Conservation (phyloP, 305 asterid genomes). For the Rubia occidens region DNA sequence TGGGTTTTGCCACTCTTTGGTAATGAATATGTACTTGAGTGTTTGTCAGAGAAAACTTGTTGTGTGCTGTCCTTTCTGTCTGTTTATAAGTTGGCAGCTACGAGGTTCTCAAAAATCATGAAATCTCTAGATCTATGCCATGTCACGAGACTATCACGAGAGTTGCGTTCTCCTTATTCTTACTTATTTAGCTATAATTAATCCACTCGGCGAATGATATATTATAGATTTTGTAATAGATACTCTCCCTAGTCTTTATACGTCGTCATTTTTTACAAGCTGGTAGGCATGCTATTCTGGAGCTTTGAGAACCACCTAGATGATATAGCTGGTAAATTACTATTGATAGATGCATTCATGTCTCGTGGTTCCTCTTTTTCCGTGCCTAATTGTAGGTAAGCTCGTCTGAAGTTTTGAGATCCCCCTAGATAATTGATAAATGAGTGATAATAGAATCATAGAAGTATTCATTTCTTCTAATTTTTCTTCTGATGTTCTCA, state of each 20-base stretch:
- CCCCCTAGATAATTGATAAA: background rate
- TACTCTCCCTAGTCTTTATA: background rate
- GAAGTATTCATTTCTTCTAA: background rate
- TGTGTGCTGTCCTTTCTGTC: background rate
- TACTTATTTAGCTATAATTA: background rate
- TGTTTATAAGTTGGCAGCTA: background rate
- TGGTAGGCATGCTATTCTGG: slow-evolving; percentile 3
- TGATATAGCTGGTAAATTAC: background rate
- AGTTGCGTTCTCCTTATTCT: background rate
- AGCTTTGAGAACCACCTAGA: background rate
- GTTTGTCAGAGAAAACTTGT: background rate
- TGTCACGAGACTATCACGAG: background rate
- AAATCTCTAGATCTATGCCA: background rate
- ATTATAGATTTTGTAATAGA: background rate
- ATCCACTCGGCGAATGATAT: background rate
- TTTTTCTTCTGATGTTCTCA: background rate
- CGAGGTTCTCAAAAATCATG: background rate
- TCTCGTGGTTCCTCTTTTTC: background rate
- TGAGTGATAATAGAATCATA: background rate
- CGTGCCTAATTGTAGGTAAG: background rate
- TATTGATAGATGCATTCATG: background rate
- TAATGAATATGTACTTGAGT: background rate
- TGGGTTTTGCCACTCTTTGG: background rate
- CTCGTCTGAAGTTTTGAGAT: background rate
- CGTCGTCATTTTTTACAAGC: background rate